Percentiles rank a stretch among this genome's conserved stretches.
These are phyloP conservation scores for Pythium scleroteichum DNA, from an alignment of 352 stramenopile species.

Conservation along the genomic window DNA sequence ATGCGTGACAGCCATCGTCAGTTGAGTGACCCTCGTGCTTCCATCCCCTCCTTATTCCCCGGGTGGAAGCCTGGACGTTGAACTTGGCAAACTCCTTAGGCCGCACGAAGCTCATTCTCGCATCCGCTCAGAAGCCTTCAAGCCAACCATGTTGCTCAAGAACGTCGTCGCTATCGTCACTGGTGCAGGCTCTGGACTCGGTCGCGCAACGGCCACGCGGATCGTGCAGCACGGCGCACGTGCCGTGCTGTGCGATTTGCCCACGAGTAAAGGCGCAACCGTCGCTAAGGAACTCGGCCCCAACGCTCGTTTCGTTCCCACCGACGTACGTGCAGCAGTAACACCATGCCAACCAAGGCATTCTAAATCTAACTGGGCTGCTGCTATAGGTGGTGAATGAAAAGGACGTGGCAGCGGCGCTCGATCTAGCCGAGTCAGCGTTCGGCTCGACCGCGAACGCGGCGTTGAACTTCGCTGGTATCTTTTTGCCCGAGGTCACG, in stretches of 20 bases:
- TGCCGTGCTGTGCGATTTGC: slow-evolving; percentile 92
- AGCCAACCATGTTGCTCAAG: slow-evolving; percentile 47
- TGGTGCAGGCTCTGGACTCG: slow-evolving; percentile 90
- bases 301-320: slow-evolving; percentile 76
- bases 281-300: slow-evolving; percentile 67
- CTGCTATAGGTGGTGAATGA: slow-evolving; percentile 41
- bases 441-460: slow-evolving; percentile 93
- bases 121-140: too few relatives aligned
- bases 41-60: too few relatives aligned
- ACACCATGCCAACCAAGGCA: too few relatives aligned
- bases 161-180: slow-evolving; percentile 87
- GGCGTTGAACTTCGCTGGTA: slow-evolving; percentile 94
- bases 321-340: slow-evolving; percentile 42
- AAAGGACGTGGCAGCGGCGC: slow-evolving; percentile 75
- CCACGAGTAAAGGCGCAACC: slow-evolving; percentile 69
- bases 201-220: slow-evolving; percentile 84
- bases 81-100: too few relatives aligned
- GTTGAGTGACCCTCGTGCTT: too few relatives aligned
- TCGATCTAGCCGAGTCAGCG: slow-evolving; percentile 88
- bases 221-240: slow-evolving; percentile 86
- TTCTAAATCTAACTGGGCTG: too few relatives aligned
- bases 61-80: too few relatives aligned
- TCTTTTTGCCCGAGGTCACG: slow-evolving; percentile 85
- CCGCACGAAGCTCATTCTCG: too few relatives aligned
- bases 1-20: too few relatives aligned